Percentiles rank a stretch among this genome's conserved stretches.
Evolutionary conservation across 116 monocot species (phyloP).

Genomic region (Thalassia testudinum): DNA sequence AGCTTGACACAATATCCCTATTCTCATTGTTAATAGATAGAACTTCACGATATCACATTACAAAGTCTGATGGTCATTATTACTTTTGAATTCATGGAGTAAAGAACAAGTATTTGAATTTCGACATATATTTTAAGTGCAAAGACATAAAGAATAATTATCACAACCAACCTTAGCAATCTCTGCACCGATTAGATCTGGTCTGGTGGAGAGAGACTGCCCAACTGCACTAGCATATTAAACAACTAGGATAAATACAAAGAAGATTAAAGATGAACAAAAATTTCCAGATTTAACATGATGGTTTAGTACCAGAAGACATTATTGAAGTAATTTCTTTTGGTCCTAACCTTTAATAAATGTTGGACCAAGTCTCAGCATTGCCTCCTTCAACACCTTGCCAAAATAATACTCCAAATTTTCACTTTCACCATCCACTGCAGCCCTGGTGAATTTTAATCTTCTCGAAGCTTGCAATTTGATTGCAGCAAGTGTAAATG

Average conservation of each 20-base stretch:
- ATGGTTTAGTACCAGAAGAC: background rate
- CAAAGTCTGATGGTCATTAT: no score
- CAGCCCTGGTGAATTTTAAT: slow-evolving; percentile 15
- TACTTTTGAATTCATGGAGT: no score
- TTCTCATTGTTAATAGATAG: no score
- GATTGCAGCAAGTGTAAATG: slow-evolving; percentile 50
- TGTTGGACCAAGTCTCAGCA: slow-evolving; percentile 86
- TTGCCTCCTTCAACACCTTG: slow-evolving; percentile 59
- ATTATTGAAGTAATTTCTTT: background rate
- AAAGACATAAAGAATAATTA: background rate
- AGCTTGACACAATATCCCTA: no score
- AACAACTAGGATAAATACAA: slow-evolving; percentile 1
- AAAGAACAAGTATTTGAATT: no score
- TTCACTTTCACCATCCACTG: slow-evolving; percentile 6
- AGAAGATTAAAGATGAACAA: background rate
- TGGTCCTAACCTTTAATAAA: slow-evolving; percentile 69
- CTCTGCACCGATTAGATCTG: slow-evolving; percentile 86
- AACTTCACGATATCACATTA: no score
- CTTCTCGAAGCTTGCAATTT: slow-evolving; percentile 33
- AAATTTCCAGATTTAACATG: no score
- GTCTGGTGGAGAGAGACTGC: slow-evolving; percentile 90
- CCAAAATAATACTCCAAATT: slow-evolving; percentile 40
- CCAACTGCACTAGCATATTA: slow-evolving; percentile 62
- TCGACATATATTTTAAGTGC: no score
- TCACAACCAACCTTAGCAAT: slow-evolving; percentile 46